phyloP scores from a whole-genome alignment of 2,329 filamentous ascomycete genomes.

The Ilyonectria sp. region DNA sequence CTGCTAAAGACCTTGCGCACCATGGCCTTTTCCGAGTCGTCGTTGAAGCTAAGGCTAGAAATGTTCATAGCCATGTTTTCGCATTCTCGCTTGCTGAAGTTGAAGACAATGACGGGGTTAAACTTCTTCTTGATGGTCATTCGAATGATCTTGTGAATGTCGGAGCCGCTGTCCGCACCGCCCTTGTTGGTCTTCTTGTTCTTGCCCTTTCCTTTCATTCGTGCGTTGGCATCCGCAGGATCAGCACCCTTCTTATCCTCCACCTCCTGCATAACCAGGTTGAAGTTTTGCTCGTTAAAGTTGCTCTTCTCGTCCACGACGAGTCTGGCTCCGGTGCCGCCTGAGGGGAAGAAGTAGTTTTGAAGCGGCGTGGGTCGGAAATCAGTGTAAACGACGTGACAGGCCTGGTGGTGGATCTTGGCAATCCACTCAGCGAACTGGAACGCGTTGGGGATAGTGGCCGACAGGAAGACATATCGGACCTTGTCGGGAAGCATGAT shows the following conservation, averaged over 20 bases:
- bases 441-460: conserved; percentile 98
- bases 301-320: conserved; percentile 97
- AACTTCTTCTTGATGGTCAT: conserved; percentile 99
- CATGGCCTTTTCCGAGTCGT: conserved; percentile 95
- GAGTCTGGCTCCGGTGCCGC: conserved; percentile 92
- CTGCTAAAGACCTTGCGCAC: conserved; percentile 94
- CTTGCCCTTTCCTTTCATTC: conserved; percentile 88
- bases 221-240: conserved; percentile 83
- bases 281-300: conserved; percentile 98
- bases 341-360: conserved; percentile 97
- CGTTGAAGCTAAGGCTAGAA: conserved; percentile 92
- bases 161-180: conserved; percentile 79
- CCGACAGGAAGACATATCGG: conserved; percentile 97
- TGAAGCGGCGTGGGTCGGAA: conserved; percentile 97
- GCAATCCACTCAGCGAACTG: conserved; percentile 99
- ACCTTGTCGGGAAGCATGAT: conserved; percentile 98
- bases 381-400: conserved; percentile 99
- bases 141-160: conserved; percentile 97
- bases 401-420: conserved; percentile 97
- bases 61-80: conserved; percentile 92
- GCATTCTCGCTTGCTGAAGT: conserved; percentile 98
- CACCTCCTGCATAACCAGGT: conserved; percentile 93
- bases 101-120: conserved; percentile 99
- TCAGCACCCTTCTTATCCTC: conserved; percentile 90
- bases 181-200: conserved; percentile 94